Percentiles rank a stretch among this genome's conserved stretches.
These are phyloP conservation scores for Schwanniomyces etchellsii DNA, from an alignment of 1,139 yeast species.

Conservation along the genomic window DNA sequence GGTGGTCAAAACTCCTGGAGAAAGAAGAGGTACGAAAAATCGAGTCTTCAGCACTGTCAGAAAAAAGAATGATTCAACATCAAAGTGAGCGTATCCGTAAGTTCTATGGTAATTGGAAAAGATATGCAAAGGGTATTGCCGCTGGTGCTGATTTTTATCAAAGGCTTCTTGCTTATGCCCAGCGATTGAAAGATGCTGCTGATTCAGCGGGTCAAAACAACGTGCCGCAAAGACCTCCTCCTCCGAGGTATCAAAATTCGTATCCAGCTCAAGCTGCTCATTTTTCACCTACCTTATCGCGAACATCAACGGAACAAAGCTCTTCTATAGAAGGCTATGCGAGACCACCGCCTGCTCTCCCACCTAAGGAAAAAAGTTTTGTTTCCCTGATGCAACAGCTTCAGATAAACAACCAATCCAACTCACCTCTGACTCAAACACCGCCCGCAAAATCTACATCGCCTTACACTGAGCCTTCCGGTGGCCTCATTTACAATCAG, in stretches of 20 bases:
- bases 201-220: conserved; percentile 1
- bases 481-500: conserved; percentile 36
- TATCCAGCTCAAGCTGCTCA: background rate
- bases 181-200: conserved; percentile 19
- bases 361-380: conserved; percentile 4
- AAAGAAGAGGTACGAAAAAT: conserved; percentile 35
- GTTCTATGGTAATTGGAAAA: conserved; percentile 52
- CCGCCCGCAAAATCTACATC: background rate
- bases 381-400: background rate
- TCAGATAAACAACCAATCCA: conserved; percentile 1
- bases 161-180: conserved; percentile 43
- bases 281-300: background rate
- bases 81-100: conserved; percentile 35
- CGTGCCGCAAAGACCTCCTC: conserved; percentile 1
- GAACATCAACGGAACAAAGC: background rate
- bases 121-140: conserved; percentile 51
- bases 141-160: conserved; percentile 64
- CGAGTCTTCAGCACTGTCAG: conserved; percentile 29
- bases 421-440: conserved; percentile 1
- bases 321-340: conserved; percentile 1
- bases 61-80: conserved; percentile 16
- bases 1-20: conserved; percentile 53
- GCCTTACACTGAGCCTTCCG: conserved; percentile 1
- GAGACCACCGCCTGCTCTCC: conserved; percentile 6
- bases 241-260: background rate